These are phyloP conservation scores for Abortiporus biennis DNA, from an alignment of 1,284 basidiomycete species.

Conservation along the genomic window DNA sequence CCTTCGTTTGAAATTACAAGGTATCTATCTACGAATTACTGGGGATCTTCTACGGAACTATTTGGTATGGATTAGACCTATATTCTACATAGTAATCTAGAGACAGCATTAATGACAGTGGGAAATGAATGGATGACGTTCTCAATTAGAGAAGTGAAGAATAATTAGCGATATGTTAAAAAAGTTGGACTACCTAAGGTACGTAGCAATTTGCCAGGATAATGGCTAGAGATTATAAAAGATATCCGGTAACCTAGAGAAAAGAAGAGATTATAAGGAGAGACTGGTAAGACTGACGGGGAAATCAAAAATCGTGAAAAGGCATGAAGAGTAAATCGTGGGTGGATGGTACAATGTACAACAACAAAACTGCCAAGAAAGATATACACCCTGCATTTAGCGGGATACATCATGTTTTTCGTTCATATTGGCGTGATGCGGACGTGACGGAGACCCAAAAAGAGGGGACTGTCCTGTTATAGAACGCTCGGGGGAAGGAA, in stretches of 20 bases:
- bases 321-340: slow-evolving; percentile 2
- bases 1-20: too few relatives aligned
- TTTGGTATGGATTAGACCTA: too few relatives aligned
- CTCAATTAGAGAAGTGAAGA: neutral
- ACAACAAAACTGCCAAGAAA: slow-evolving; percentile 5
- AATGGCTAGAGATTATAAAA: neutral
- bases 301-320: slow-evolving; percentile 1
- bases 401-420: slow-evolving; percentile 6
- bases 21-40: neutral
- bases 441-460: slow-evolving; percentile 4
- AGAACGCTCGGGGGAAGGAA: neutral
- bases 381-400: neutral
- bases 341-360: slow-evolving; percentile 6
- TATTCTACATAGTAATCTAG: neutral
- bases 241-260: neutral
- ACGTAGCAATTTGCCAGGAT: neutral
- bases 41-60: too few relatives aligned
- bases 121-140: neutral
- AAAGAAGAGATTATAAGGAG: neutral
- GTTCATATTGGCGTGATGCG: slow-evolving; percentile 1
- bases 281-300: slow-evolving; percentile 1
- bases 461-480: slow-evolving; percentile 2
- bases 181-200: neutral
- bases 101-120: neutral
- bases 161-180: neutral